Evolutionary conservation across 1,139 yeast species (phyloP).

Genomic region (Yamadazyma kanchanaburiensis): DNA sequence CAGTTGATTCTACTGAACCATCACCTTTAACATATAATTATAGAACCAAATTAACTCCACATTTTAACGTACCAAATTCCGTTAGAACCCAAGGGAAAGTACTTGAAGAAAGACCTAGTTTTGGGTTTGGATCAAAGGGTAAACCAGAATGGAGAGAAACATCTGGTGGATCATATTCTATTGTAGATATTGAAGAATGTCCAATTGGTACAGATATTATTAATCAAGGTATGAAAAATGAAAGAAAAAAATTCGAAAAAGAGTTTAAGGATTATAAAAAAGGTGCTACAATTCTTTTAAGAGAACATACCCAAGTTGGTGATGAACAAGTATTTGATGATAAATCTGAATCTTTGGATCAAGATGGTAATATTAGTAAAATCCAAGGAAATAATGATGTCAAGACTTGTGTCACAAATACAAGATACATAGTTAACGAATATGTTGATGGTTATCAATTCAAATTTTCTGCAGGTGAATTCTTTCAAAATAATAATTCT

Average conservation of each 20-base stretch:
- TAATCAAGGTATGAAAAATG: constrained; percentile 71
- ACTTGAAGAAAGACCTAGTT: constrained; percentile 53
- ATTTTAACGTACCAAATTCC: constrained; percentile 75
- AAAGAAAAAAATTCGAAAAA: constrained; percentile 51
- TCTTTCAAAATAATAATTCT: constrained; percentile 93
- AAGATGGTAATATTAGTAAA: constrained; percentile 21
- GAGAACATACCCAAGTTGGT: constrained; percentile 62
- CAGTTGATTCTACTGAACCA: constrained; percentile 62
- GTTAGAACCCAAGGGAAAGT: constrained; percentile 21
- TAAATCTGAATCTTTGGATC: constrained; percentile 43
- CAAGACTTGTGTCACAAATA: constrained; percentile 62
- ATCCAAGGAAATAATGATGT: constrained; percentile 19
- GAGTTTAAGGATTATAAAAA: constrained; percentile 60
- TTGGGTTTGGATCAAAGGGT: constrained; percentile 88
- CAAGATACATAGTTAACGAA: constrained; percentile 80
- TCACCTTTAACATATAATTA: constrained; percentile 78
- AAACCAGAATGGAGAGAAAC: constrained; percentile 65
- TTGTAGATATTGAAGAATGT: constrained; percentile 91
- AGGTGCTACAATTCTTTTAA: constrained; percentile 82
- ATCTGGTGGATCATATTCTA: constrained; percentile 49
- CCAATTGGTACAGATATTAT: constrained; percentile 79
- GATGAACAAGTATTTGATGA: constrained; percentile 21
- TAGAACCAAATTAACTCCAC: constrained; percentile 94
- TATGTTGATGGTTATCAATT: constrained; percentile 70
- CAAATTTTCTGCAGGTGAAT: constrained; percentile 89